Percentiles rank a stretch among this genome's conserved stretches.
phyloP scores from a whole-genome alignment of 495 filamentous ascomycete species.

The Letharia lupina region DNA sequence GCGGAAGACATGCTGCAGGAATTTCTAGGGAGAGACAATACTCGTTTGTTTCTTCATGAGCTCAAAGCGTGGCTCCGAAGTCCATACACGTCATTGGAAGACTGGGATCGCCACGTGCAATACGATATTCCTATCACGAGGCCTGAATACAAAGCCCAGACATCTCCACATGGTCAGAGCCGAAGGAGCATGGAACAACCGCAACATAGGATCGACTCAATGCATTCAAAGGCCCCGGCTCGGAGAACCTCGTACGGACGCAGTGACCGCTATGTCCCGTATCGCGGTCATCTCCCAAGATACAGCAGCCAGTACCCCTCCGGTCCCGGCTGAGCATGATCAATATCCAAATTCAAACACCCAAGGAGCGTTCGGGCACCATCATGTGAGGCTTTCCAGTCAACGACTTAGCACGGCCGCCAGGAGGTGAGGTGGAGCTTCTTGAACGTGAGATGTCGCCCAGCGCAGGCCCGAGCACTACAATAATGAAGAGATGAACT shows the following conservation, averaged over 20 bases:
- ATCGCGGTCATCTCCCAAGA: background rate
- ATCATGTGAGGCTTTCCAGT: background rate
- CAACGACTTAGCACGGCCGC: background rate
- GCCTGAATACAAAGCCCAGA: background rate
- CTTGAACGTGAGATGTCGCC: background rate
- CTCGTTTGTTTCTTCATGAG: slow-evolving; percentile 77
- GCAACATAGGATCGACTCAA: background rate
- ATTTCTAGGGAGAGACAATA: slow-evolving; percentile 71
- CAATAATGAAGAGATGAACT: background rate
- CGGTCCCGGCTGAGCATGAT: background rate
- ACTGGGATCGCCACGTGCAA: slow-evolving; percentile 78
- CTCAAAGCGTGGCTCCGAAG: slow-evolving; percentile 72
- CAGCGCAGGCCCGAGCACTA: background rate
- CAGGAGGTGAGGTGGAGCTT: background rate
- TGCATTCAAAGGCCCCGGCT: background rate
- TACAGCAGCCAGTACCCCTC: background rate
- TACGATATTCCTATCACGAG: slow-evolving; percentile 38
- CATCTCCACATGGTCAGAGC: background rate
- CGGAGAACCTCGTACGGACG: background rate
- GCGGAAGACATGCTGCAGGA: slow-evolving; percentile 85
- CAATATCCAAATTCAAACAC: background rate
- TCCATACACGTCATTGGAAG: slow-evolving; percentile 57
- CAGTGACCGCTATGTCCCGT: slow-evolving; percentile 8
- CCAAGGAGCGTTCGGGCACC: background rate
- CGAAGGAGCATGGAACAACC: background rate